Conservation (phyloP, 352 stramenopile species). For the Vaucheria bursata region DNA sequence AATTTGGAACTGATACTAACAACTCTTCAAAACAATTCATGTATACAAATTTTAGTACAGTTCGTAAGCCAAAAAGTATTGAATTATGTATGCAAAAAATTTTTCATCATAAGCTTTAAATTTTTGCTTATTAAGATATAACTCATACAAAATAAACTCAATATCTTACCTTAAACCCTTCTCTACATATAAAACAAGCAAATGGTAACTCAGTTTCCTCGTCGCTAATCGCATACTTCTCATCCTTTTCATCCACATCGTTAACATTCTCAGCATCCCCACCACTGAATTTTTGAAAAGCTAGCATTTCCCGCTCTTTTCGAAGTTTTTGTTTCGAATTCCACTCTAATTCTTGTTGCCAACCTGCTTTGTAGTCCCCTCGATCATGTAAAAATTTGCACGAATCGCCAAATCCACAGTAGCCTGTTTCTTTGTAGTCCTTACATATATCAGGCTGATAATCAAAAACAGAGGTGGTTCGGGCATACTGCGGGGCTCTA, state of each 20-base stretch:
- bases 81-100: too few species aligned
- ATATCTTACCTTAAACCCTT: conserved; percentile 77
- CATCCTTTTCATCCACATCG: conserved; percentile 50
- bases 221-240: conserved; percentile 54
- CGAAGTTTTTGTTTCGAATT: conserved; percentile 77
- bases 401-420: conserved; percentile 90
- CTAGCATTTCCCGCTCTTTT: conserved; percentile 27
- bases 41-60: too few species aligned
- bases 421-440: conserved; percentile 99
- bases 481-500: conserved; percentile 80
- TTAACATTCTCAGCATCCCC: not conserved
- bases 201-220: conserved; percentile 69
- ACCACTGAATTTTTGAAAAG: not conserved
- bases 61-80: too few species aligned
- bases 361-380: conserved; percentile 93
- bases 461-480: conserved; percentile 88
- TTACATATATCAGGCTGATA: conserved; percentile 98
- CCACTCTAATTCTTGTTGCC: conserved; percentile 91
- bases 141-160: too few species aligned
- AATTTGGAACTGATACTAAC: too few species aligned
- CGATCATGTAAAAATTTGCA: conserved; percentile 96
- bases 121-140: too few species aligned
- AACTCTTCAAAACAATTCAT: too few species aligned
- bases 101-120: too few species aligned
- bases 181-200: conserved; percentile 87